phyloP scores from a whole-genome alignment of 2,329 filamentous ascomycete species.

The Leptographium wingfieldii region DNA sequence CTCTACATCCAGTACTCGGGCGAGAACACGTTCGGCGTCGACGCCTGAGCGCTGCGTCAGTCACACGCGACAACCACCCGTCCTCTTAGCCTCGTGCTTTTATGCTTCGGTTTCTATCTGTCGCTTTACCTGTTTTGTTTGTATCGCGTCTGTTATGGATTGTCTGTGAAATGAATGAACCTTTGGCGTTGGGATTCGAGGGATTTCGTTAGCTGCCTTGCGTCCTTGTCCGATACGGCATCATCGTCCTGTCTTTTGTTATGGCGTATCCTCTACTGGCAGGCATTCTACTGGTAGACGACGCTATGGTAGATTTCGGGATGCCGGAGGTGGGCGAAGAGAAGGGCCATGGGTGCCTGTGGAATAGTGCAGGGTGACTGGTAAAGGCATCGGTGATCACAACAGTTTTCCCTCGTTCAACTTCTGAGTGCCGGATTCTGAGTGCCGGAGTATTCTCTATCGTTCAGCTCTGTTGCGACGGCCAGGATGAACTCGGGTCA shows the following conservation, averaged over 20 bases:
- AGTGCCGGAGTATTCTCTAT: too few species aligned
- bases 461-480: too few species aligned
- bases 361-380: too few species aligned
- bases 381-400: too few species aligned
- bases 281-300: background rate
- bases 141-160: background rate
- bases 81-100: background rate
- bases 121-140: background rate
- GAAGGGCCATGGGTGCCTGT: background rate
- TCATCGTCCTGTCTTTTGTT: background rate
- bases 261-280: background rate
- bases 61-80: too few species aligned
- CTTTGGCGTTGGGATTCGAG: background rate
- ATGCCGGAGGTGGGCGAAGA: background rate
- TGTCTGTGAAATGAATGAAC: background rate
- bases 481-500: too few species aligned
- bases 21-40: constrained; percentile 86
- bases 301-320: background rate
- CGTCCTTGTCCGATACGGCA: background rate
- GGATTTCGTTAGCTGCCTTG: background rate
- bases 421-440: too few species aligned
- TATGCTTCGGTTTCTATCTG: background rate
- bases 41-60: background rate
- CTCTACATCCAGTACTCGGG: constrained; percentile 99
- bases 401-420: too few species aligned